phyloP scores from a whole-genome alignment of 805 yeast species.

The Maudiozyma saulgeensis region DNA sequence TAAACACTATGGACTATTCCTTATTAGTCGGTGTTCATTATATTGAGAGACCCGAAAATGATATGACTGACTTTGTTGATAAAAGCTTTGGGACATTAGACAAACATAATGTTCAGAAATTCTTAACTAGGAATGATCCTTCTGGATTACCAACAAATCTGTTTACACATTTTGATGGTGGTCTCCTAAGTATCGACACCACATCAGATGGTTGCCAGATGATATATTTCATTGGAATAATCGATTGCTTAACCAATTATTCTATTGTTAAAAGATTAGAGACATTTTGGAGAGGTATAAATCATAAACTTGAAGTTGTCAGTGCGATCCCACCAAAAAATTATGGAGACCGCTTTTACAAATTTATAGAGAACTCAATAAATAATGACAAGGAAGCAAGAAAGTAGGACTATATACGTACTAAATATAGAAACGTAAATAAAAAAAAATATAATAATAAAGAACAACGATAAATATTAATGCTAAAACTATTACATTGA shows the following conservation, averaged over 20 bases:
- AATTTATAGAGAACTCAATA: conserved; percentile 44
- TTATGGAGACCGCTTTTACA: conserved; percentile 78
- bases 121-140: conserved; percentile 1
- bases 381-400: conserved; percentile 8
- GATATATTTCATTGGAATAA: conserved; percentile 83
- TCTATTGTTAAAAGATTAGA: conserved; percentile 48
- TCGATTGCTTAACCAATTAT: conserved; percentile 83
- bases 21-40: conserved; percentile 81
- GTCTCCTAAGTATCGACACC: conserved; percentile 58
- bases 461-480: too few relatives aligned
- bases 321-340: conserved; percentile 86
- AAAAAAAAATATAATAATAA: background rate
- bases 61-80: conserved; percentile 14
- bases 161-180: conserved; percentile 74
- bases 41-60: conserved; percentile 41
- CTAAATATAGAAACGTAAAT: background rate
- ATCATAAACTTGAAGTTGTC: conserved; percentile 56
- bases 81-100: background rate
- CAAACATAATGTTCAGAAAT: conserved; percentile 3
- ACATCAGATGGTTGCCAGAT: conserved; percentile 43
- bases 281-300: conserved; percentile 71
- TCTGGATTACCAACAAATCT: background rate
- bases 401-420: background rate
- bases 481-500: too few relatives aligned
- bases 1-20: conserved; percentile 94